Conservation (phyloP, 345 rosid genomes). For the Pistacia atlantica region DNA sequence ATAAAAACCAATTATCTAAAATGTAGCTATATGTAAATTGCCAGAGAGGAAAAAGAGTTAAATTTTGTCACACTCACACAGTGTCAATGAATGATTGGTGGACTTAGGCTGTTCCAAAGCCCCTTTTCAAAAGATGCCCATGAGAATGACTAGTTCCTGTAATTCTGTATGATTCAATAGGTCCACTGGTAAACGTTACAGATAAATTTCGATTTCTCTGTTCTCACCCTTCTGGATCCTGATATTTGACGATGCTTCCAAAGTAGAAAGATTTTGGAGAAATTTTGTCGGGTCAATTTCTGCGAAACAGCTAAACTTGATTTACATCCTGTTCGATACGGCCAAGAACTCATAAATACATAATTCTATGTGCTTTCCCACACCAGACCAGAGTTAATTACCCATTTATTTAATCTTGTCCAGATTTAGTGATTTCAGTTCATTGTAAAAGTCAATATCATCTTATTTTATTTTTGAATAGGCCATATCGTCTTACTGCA, state of each 20-base stretch:
- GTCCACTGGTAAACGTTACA: not conserved
- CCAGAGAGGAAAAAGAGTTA: not conserved
- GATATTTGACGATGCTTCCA: conserved; percentile 19
- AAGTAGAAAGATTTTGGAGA: conserved; percentile 4
- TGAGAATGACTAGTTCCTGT: not conserved
- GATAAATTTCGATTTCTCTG: not conserved
- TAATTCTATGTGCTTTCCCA: not conserved
- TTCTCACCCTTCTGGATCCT: not conserved
- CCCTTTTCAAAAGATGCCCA: not conserved
- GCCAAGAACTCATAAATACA: not conserved
- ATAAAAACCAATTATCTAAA: no score
- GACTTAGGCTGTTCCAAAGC: not conserved
- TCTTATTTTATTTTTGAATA: no score
- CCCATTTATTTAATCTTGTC: no score
- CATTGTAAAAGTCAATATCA: no score
- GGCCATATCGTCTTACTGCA: no score
- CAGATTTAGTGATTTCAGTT: no score
- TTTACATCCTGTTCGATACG: not conserved
- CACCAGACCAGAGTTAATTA: no score
- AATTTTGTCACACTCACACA: not conserved
- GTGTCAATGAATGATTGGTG: not conserved
- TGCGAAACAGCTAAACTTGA: not conserved
- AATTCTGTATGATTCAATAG: not conserved
- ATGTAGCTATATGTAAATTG: no score
- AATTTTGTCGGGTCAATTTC: not conserved